Base-by-base conservation (phyloP, 2,329 filamentous ascomycete species). In the Ophiocordyceps camponoti-saundersi region DNA sequence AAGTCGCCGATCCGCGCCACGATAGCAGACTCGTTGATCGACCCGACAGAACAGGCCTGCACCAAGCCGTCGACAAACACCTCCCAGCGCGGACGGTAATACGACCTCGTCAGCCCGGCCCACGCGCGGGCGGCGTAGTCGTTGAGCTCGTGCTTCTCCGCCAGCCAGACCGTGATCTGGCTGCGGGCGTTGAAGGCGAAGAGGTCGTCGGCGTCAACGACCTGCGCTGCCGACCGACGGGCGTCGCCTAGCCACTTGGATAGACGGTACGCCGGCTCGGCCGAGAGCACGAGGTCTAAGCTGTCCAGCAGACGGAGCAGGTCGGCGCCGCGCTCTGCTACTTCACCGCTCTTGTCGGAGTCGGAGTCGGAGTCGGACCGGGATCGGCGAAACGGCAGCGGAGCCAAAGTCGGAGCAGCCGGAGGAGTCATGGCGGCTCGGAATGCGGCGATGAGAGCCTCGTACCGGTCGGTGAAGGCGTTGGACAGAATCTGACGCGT, bases 81-180 rank as follows among this genome's bases (percentile, higher is more conserved):
- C 44, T 61, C 46, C 70, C 70, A 74, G 11, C 71, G 56, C 15
- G 61, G 62, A 11, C 62, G 44, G 52, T 73, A 73, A 54, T 73
- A 75, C 1, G 56, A 56, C 1, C 56, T 57, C 4, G 72, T 63
- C 0, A 75, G 56, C 1, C 70, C 70, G 10, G 59, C 61, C 70
- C 70, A 74, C 21, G 59, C 57, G 56, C 71, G 72, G 5, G 63
- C 65, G 3, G 70, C 69, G 49, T 73, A 74, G 54, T 73, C 71
- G 34, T 55, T 62, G 40, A 73, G 69, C 4, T n/a, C 10, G 1
- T 29, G 20, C 11, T 46, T 44, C n/a, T 49, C 42, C 10, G 46
- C 44, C 52, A 73, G 57, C 70, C 70, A 73, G 12, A 69, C 59
- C 6, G 71, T 73, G 48, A 73, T 58, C 49, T 73, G 70, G 44